Conservation (phyloP, 2,329 filamentous ascomycete species). For the Aspergillus nomiae region DNA sequence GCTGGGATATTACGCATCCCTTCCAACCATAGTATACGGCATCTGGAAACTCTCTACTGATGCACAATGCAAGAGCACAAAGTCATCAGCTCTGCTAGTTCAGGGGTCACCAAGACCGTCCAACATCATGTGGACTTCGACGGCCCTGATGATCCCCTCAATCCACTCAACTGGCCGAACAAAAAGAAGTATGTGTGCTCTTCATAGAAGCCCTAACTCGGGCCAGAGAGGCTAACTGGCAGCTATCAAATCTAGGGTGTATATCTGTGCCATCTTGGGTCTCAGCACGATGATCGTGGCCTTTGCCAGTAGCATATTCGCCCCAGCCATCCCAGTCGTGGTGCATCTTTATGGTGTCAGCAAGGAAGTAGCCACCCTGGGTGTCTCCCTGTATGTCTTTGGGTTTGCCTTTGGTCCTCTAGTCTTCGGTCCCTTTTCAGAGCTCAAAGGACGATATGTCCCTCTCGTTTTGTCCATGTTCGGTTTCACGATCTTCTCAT, state of each 20-base stretch:
- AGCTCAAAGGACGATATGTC: constrained; percentile 3
- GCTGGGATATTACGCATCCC: background rate
- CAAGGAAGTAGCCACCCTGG: constrained; percentile 18
- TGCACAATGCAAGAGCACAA: background rate
- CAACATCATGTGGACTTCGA: constrained; percentile 13
- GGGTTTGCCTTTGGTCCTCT: constrained; percentile 30
- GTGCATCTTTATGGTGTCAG: constrained; percentile 15
- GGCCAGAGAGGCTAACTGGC: background rate
- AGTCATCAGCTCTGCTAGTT: background rate
- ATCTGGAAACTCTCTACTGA: background rate
- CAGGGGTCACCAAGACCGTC: background rate
- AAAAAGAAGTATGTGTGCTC: constrained; percentile 14
- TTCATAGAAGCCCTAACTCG: background rate
- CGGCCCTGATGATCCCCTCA: constrained; percentile 12
- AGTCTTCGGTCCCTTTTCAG: constrained; percentile 15
- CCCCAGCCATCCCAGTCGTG: constrained; percentile 16
- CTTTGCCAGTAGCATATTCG: constrained; percentile 25
- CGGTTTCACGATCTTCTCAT: background rate
- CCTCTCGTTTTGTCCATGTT: background rate
- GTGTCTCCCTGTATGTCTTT: constrained; percentile 19
- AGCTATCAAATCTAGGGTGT: constrained; percentile 8
- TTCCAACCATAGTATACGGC: background rate
- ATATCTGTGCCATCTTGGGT: constrained; percentile 12
- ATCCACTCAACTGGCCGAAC: constrained; percentile 16
- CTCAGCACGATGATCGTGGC: constrained; percentile 25